Evolutionary conservation across 441 rosid genomes (phyloP).

Genomic region (Theobroma grandiflorum): DNA sequence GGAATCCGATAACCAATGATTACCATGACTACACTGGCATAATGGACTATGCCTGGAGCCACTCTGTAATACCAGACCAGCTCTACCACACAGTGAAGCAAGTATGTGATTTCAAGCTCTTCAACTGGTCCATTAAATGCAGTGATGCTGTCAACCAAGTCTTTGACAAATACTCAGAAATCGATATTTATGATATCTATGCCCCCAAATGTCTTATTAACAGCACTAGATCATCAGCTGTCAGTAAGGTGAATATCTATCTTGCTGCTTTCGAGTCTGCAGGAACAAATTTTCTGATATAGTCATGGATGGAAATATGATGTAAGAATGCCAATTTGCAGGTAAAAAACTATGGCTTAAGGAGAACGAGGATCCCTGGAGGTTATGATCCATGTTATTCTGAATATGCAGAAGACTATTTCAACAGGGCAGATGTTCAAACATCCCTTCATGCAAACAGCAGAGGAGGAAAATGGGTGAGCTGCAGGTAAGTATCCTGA

Average conservation of each 20-base stretch:
- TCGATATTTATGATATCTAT: constrained; percentile 68
- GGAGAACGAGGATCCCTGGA: constrained; percentile 51
- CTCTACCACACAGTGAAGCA: constrained; percentile 45
- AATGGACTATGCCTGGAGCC: constrained; percentile 71
- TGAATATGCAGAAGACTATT: constrained; percentile 46
- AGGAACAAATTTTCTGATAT: background rate
- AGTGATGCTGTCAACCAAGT: constrained; percentile 40
- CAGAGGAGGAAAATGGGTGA: constrained; percentile 44
- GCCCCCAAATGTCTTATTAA: constrained; percentile 55
- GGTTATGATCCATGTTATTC: constrained; percentile 68
- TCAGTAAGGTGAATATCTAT: background rate
- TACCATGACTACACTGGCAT: constrained; percentile 54
- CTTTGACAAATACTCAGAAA: constrained; percentile 47
- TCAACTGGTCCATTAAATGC: constrained; percentile 52
- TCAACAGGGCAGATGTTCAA: constrained; percentile 62
- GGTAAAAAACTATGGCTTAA: constrained; percentile 32
- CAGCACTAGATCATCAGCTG: constrained; percentile 18
- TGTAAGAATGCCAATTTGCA: constrained; percentile 18
- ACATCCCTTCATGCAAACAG: constrained; percentile 51
- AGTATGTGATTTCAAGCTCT: constrained; percentile 56
- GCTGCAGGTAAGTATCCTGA: constrained; percentile 54
- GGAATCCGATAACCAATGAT: constrained; percentile 61
- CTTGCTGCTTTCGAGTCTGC: background rate
- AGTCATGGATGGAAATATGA: background rate
- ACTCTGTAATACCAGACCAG: constrained; percentile 57